Evolutionary conservation across 2,329 filamentous ascomycete genomes (phyloP), one percentile per base, ranked within the genome.

Genomic region (Proliferodiscus dingleyae): DNA sequence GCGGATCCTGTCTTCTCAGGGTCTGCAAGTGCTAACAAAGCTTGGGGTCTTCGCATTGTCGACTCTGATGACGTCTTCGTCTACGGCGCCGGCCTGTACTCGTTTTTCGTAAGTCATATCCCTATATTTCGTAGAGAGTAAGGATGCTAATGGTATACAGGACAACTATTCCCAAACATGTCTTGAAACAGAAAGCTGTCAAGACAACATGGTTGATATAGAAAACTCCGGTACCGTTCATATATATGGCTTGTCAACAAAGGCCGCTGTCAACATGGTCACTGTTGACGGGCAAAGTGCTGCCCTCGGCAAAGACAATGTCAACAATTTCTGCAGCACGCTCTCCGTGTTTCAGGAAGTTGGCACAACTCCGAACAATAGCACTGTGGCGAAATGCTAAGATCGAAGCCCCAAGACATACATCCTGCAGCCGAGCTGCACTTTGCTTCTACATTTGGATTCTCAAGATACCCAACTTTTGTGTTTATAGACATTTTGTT

Each of bases 121-220:
- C 32, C 5, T 18, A 2, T 19, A 19, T 34, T 18, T 19, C 32
- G 10, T n/a, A n/a, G n/a, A n/a, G n/a, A 19, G 8, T 18, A 34
- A 2, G 5, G 8, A 13, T 13, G 11, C 11, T 40, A 13, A 23
- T 29, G n/a, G 32, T 19, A 42, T 24, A 5, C 11, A 48, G 46
- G 78, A 91, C 65, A 88, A 89, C 72, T 91, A 91, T 67, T 71
- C 68, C 29, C 84, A 89, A 66, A 71, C 73, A 15, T 93, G 87
- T 58, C 74, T n/a, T n/a, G n/a, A n/a, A n/a, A n/a, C n/a, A n/a
- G n/a, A n/a, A n/a, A n/a, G n/a, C n/a, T n/a, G n/a, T n/a, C n/a
- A n/a, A n/a, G n/a, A n/a, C n/a, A n/a, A n/a, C n/a, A 11, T 93
- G 69, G 74, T 90, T 37, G 80, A 79, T 55, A 70, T 91, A 28